These are phyloP conservation scores for Thymus quinquecostatus DNA, from an alignment of 257 asterid species.

Conservation along the genomic window DNA sequence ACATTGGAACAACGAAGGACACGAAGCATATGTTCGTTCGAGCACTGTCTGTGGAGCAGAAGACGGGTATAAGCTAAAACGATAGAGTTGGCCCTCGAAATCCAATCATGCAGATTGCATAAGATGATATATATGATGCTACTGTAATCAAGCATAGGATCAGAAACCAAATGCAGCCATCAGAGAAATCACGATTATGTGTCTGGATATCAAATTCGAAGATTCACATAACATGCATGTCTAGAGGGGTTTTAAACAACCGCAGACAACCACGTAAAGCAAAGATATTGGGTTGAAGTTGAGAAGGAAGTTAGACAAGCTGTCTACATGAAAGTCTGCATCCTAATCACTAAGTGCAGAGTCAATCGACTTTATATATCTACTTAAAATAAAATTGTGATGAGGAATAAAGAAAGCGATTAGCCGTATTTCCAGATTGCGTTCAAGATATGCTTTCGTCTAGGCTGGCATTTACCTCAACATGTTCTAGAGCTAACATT, in stretches of 20 bases:
- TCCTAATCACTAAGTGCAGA: neutral
- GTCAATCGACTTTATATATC: neutral
- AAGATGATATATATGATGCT: neutral
- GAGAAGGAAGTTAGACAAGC: neutral
- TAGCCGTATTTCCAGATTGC: neutral
- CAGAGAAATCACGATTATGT: neutral
- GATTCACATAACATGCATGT: neutral
- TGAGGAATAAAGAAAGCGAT: no score
- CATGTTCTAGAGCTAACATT: neutral
- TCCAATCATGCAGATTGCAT: neutral
- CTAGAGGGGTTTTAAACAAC: neutral
- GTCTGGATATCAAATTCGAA: neutral
- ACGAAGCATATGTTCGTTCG: neutral
- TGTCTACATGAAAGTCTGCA: neutral
- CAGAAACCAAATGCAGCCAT: neutral
- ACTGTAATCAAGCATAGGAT: neutral
- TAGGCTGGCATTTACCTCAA: neutral
- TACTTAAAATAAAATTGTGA: neutral
- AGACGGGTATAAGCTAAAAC: neutral
- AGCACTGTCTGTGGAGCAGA: slow-evolving; percentile 7
- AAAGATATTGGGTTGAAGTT: neutral
- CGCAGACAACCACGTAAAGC: neutral
- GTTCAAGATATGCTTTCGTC: neutral
- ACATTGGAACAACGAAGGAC: neutral
- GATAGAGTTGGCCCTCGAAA: neutral